Evolutionary conservation across 352 stramenopile species (phyloP), one percentile per base, ranked within the genome.

Genomic region (Phytophthora niederhauseri): DNA sequence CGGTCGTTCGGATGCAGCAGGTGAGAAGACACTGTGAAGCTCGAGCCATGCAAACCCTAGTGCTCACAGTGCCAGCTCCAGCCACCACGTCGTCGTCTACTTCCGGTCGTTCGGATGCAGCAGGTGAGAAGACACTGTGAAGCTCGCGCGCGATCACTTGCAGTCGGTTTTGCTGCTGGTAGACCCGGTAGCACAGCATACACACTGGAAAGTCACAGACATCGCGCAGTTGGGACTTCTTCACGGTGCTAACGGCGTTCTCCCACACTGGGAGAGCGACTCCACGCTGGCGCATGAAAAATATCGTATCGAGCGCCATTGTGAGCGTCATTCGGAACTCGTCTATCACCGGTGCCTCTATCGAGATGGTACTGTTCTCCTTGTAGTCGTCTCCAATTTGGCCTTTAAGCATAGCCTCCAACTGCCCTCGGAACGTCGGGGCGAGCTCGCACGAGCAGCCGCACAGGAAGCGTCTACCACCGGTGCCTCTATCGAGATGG

Each of bases 271-370:
- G 34, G 0, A 94, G 61, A n/a, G 68, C 57, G 4, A 89, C 64
- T 2, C 82, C 88, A 6, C 88, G 84, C 48, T 94, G 84, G 6
- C 85, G 79, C 38, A 93, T 72, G 14, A 84, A 66, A 41, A 82
- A 90, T 6, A 95, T 79, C 22, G 85, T 93, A 3, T 91, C 77
- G 4, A 85, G 57, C 1, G 80, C 85, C 86, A 94, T 95, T 7
- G 90, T 93, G 51, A 92, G 61, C 8, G 84, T 94, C 86, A 95
- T 92, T 24, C 83, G 73, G 50, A 90, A 93, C 56, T 87, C 80
- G 0, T 78, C 64, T 14, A 84, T 38, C 22, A 70, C 67, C 12
- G 75, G 68, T 22, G 81, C 15, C 22, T 28, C 50, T 30, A 69
- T 72, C 20, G 56, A 46, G 6, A 67, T 51, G n/a, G n/a, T 48